These are phyloP conservation scores for Nidularia pulvinata DNA, from an alignment of 768 basidiomycete species.

Conservation along the genomic window DNA sequence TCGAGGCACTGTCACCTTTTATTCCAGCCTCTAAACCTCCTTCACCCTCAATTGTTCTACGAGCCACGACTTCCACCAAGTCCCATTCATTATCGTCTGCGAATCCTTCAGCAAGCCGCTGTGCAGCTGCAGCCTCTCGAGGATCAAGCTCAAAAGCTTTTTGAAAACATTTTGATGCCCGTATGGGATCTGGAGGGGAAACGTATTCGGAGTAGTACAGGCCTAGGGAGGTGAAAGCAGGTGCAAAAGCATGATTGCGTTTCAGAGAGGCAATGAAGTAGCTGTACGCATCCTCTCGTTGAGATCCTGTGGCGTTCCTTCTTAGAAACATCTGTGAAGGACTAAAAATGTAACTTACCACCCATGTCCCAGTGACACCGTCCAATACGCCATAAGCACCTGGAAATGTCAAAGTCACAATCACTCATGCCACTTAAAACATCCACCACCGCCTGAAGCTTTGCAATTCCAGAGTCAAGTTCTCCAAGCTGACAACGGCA, in stretches of 20 bases:
- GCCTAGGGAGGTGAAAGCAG: slow-evolving; percentile 93
- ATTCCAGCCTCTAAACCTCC: slow-evolving; percentile 70
- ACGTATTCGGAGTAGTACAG: slow-evolving; percentile 79
- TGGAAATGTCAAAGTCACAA: slow-evolving; percentile 60
- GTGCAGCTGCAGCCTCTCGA: slow-evolving; percentile 83
- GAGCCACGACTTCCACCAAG: slow-evolving; percentile 91
- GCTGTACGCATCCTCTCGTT: slow-evolving; percentile 69
- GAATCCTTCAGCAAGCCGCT: slow-evolving; percentile 83
- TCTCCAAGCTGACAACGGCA: slow-evolving; percentile 60
- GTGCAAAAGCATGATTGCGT: slow-evolving; percentile 73
- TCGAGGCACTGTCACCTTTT: slow-evolving; percentile 33
- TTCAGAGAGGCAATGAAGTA: slow-evolving; percentile 83
- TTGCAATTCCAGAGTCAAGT: slow-evolving; percentile 41
- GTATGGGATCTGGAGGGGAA: slow-evolving; percentile 74
- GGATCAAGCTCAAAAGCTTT: slow-evolving; percentile 98
- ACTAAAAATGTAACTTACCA: slow-evolving; percentile 40
- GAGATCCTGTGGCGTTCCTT: slow-evolving; percentile 29
- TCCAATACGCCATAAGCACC: slow-evolving; percentile 87
- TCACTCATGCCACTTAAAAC: slow-evolving; percentile 43
- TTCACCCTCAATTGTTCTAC: slow-evolving; percentile 91
- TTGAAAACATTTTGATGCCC: slow-evolving; percentile 95
- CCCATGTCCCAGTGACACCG: slow-evolving; percentile 70
- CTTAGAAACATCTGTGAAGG: too few relatives aligned
- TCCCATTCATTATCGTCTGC: slow-evolving; percentile 96
- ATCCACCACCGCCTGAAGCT: slow-evolving; percentile 46